These are phyloP conservation scores for Chlorella sp. DNA, from an alignment of 139 green algal species.

Conservation along the genomic window DNA sequence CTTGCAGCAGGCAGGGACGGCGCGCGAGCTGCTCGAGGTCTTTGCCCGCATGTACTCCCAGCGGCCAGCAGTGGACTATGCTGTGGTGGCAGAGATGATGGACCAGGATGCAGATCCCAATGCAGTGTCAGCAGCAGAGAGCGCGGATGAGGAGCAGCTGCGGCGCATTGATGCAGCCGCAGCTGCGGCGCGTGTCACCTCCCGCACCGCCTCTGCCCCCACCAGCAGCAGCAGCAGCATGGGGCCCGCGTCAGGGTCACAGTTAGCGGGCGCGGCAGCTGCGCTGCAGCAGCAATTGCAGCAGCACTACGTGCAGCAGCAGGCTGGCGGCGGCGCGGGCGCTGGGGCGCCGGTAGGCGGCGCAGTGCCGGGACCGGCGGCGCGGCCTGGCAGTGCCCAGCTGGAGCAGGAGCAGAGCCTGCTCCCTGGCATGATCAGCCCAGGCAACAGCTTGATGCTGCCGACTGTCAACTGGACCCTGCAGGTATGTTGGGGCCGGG, in stretches of 20 bases:
- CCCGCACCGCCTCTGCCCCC: neutral
- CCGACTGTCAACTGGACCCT: conserved; percentile 21
- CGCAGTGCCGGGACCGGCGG: neutral
- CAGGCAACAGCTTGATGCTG: neutral
- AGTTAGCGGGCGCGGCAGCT: neutral
- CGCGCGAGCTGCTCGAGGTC: conserved; percentile 48
- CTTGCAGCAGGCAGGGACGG: conserved; percentile 6
- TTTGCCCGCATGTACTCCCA: conserved; percentile 51
- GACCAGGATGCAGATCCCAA: conserved; percentile 8
- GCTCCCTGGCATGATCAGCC: conserved; percentile 4
- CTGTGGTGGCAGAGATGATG: conserved; percentile 19
- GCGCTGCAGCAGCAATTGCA: neutral
- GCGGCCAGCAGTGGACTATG: conserved; percentile 44
- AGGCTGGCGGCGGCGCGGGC: neutral
- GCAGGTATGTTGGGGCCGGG: neutral
- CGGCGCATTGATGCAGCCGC: neutral
- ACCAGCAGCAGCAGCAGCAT: neutral
- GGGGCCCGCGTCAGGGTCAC: neutral
- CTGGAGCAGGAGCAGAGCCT: conserved; percentile 15
- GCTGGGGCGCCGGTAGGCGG: neutral
- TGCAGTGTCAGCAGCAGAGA: conserved; percentile 4
- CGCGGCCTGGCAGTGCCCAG: neutral
- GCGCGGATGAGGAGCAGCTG: conserved; percentile 6
- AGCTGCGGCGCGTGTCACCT: neutral
- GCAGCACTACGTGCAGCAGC: conserved; percentile 14